Percentiles rank a stretch among this genome's conserved stretches.
These are phyloP conservation scores for Fulvia fulva DNA, from an alignment of 2,329 filamentous ascomycete genomes.

Conservation along the genomic window DNA sequence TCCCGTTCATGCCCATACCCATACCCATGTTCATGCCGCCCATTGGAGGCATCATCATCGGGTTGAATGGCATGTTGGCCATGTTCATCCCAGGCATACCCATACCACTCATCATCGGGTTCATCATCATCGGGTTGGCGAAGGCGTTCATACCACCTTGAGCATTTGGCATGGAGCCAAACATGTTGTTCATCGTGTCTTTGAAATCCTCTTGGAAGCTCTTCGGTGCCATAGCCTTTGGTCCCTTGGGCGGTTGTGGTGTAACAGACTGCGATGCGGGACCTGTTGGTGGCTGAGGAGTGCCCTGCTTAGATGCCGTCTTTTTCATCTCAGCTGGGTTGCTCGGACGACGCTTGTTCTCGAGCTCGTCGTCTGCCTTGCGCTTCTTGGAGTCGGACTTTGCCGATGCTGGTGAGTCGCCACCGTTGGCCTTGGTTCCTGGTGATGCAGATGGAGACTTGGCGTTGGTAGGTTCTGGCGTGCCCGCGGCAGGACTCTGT, in stretches of 20 bases:
- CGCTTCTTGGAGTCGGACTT: constrained; percentile 66
- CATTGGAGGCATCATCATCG: too few relatives aligned
- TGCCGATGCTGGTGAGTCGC: constrained; percentile 30
- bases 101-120: constrained; percentile 36
- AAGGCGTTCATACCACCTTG: constrained; percentile 27
- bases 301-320: constrained; percentile 33
- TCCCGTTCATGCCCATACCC: constrained; percentile 9
- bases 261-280: constrained; percentile 14
- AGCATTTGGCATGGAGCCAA: constrained; percentile 27
- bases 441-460: constrained; percentile 16
- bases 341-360: constrained; percentile 40
- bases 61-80: constrained; percentile 25
- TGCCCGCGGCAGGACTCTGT: constrained; percentile 34
- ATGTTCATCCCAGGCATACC: constrained; percentile 38
- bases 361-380: constrained; percentile 66
- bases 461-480: constrained; percentile 17
- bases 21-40: constrained; percentile 18
- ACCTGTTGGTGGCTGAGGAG: constrained; percentile 35
- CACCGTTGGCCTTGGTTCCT: constrained; percentile 29
- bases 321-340: constrained; percentile 45
- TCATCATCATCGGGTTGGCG: constrained; percentile 41
- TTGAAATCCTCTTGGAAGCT: constrained; percentile 40
- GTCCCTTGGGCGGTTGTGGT: constrained; percentile 22
- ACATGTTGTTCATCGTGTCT: constrained; percentile 44
- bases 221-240: constrained; percentile 20